These are phyloP conservation scores for Babesia sp. DNA, from an alignment of 169 alveolate genomes.

Conservation along the genomic window DNA sequence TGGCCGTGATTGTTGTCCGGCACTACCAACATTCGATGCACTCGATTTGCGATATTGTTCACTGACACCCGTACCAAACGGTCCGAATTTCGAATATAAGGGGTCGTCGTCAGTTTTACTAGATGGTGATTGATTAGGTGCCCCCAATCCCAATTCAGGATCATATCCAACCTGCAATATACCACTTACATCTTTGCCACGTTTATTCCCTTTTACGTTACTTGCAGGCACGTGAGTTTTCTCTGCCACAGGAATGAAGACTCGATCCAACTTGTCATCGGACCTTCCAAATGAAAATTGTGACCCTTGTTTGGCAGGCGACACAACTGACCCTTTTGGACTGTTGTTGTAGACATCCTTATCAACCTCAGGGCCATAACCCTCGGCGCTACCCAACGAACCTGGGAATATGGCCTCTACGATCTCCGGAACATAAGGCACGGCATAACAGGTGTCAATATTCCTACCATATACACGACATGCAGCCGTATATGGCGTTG, in stretches of 20 bases:
- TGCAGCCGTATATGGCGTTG: conserved; percentile 14
- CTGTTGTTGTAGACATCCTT: neutral
- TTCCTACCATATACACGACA: conserved; percentile 35
- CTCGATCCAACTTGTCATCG: neutral
- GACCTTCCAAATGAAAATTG: no score
- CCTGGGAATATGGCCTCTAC: conserved; percentile 29
- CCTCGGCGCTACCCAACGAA: no score
- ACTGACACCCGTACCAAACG: no score
- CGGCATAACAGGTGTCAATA: conserved; percentile 23
- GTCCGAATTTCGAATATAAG: neutral
- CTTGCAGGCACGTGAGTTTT: neutral
- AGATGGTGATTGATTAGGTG: no score
- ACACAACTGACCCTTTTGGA: no score
- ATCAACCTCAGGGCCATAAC: no score
- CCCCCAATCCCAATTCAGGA: neutral
- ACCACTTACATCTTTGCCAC: neutral
- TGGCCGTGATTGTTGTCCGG: neutral
- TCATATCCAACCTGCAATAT: neutral
- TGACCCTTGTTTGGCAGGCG: neutral
- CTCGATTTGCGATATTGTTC: no score
- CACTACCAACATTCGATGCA: neutral
- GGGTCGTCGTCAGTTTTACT: neutral
- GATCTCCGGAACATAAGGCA: conserved; percentile 44
- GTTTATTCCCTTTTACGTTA: neutral
- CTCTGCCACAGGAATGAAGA: neutral